phyloP scores from a whole-genome alignment of 176 grass and related monocot genomes.

The Alloteropsis semialata region DNA sequence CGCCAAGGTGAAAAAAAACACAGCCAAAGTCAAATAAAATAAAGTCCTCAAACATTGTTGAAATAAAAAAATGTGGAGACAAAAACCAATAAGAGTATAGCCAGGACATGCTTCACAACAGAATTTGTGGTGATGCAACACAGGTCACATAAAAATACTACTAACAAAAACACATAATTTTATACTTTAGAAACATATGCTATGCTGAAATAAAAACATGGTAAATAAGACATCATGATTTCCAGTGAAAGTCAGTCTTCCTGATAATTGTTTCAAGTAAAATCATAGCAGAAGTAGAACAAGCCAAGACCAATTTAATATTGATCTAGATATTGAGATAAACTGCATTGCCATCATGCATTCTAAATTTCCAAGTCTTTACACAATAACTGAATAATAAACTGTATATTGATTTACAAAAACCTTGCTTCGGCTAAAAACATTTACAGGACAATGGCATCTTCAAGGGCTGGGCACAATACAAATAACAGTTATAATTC shows the following conservation, averaged over 20 bases:
- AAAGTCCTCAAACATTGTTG: conserved; percentile 18
- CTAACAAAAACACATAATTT: neutral
- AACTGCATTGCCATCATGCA: conserved; percentile 3
- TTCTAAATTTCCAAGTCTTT: neutral
- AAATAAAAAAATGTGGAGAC: conserved; percentile 19
- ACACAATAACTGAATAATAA: neutral
- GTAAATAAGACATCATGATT: neutral
- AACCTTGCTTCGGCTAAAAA: neutral
- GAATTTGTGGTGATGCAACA: neutral
- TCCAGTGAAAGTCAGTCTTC: neutral
- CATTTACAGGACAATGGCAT: conserved; percentile 7
- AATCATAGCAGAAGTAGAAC: neutral
- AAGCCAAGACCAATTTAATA: neutral
- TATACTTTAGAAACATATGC: neutral
- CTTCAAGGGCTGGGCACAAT: conserved; percentile 10
- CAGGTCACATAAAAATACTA: neutral
- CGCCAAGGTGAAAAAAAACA: conserved; percentile 19
- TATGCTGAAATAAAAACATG: neutral
- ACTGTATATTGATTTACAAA: neutral
- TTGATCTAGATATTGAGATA: neutral
- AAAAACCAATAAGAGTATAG: conserved; percentile 17
- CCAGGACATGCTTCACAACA: neutral
- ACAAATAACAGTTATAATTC: conserved; percentile 11
- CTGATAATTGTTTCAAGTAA: neutral
- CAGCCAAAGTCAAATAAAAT: conserved; percentile 10